phyloP scores from a whole-genome alignment of 1,284 basidiomycete species.

The Ceratobasidium sp. region DNA sequence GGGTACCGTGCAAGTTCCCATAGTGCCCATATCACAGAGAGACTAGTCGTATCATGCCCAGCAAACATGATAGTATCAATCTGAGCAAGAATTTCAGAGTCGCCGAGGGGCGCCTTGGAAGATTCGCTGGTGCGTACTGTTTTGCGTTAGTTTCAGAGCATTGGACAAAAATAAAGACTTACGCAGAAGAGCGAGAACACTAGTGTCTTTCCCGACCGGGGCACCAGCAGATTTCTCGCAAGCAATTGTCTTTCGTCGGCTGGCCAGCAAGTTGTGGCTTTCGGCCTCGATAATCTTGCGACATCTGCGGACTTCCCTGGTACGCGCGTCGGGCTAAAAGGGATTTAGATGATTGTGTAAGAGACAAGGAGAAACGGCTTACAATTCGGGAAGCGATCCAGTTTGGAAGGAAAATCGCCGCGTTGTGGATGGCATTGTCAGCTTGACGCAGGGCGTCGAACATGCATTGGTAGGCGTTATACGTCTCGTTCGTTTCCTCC shows the following conservation, averaged over 20 bases:
- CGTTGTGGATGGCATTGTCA: conserved; percentile 49
- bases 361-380: conserved; percentile 42
- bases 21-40: conserved; percentile 80
- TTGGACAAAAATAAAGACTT: conserved; percentile 50
- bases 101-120: conserved; percentile 75
- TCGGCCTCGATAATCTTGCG: conserved; percentile 31
- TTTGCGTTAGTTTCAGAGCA: conserved; percentile 10
- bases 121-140: conserved; percentile 59
- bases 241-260: conserved; percentile 52
- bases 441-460: conserved; percentile 53
- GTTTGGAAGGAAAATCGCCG: conserved; percentile 37
- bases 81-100: conserved; percentile 81
- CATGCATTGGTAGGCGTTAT: conserved; percentile 81
- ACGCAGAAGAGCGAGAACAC: conserved; percentile 74
- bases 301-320: conserved; percentile 46
- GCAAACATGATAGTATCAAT: conserved; percentile 90
- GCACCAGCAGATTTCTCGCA: conserved; percentile 51
- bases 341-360: not conserved
- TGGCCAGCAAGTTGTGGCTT: conserved; percentile 40
- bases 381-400: conserved; percentile 46
- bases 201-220: conserved; percentile 47
- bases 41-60: conserved; percentile 83
- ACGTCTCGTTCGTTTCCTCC: conserved; percentile 76
- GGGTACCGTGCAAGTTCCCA: conserved; percentile 73
- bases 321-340: conserved; percentile 46